Conservation (phyloP, 345 rosid genomes). For the Linum trigynum region DNA sequence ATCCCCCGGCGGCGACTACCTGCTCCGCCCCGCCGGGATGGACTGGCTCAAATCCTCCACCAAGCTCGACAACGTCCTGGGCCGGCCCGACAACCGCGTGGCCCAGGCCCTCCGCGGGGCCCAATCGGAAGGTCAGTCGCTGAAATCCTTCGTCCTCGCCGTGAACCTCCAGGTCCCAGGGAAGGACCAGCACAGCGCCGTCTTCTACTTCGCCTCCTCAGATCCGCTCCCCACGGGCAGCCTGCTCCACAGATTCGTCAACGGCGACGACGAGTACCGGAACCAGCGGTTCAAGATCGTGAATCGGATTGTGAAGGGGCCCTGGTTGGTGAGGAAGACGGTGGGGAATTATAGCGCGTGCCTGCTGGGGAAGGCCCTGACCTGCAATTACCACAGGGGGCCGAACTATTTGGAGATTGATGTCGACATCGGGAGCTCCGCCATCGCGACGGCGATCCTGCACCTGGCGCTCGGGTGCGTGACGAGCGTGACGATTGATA, state of each 20-base stretch:
- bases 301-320: slow-evolving; percentile 82
- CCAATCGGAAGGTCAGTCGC: slow-evolving; percentile 48
- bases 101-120: slow-evolving; percentile 46
- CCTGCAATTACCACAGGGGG: slow-evolving; percentile 70
- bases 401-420: slow-evolving; percentile 74
- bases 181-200: slow-evolving; percentile 74
- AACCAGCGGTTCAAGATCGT: slow-evolving; percentile 87
- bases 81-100: slow-evolving; percentile 72
- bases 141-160: slow-evolving; percentile 66
- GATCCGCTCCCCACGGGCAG: slow-evolving; percentile 58
- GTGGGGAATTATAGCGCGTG: slow-evolving; percentile 85
- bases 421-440: slow-evolving; percentile 69
- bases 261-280: slow-evolving; percentile 66
- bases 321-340: slow-evolving; percentile 73
- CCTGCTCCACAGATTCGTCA: slow-evolving; percentile 57
- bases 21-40: slow-evolving; percentile 74
- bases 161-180: slow-evolving; percentile 86
- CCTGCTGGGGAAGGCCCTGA: slow-evolving; percentile 65
- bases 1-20: slow-evolving; percentile 59
- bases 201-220: slow-evolving; percentile 73
- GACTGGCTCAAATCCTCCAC: slow-evolving; percentile 72
- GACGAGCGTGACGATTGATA: slow-evolving; percentile 67
- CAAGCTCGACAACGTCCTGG: slow-evolving; percentile 66
- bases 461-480: slow-evolving; percentile 75
- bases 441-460: slow-evolving; percentile 60